Conservation (phyloP, 75 land plant genomes). For the Isoetes taiwanensis region DNA sequence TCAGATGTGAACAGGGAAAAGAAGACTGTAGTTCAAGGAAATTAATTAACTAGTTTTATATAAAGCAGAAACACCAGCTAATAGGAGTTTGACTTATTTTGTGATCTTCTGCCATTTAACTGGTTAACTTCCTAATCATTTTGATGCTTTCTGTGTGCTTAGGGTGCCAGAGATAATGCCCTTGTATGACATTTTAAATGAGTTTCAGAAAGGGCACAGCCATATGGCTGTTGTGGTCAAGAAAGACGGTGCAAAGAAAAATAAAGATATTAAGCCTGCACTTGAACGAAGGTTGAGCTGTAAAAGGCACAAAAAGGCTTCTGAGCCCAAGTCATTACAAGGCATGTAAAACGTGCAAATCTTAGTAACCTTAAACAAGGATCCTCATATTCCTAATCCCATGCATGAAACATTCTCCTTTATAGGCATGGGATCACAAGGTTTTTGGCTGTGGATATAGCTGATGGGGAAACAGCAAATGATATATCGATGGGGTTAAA, state of each 20-base stretch:
- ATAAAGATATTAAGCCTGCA: not conserved
- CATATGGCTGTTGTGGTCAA: constrained; percentile 91
- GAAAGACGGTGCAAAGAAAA: constrained; percentile 6
- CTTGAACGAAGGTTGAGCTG: not conserved
- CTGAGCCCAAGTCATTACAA: not conserved
- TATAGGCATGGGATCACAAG: too few species aligned
- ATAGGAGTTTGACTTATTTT: not conserved
- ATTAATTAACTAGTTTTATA: too few species aligned
- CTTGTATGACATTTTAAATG: constrained; percentile 83
- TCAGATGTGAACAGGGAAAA: not conserved
- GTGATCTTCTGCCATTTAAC: not conserved
- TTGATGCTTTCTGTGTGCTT: not conserved
- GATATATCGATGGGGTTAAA: too few species aligned
- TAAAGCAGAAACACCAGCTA: too few species aligned
- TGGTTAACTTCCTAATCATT: not conserved
- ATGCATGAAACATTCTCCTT: too few species aligned
- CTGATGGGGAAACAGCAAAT: too few species aligned
- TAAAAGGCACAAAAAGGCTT: not conserved
- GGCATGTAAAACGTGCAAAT: not conserved
- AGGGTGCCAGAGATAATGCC: constrained; percentile 75
- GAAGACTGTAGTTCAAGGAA: too few species aligned
- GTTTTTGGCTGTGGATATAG: too few species aligned
- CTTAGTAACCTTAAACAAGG: too few species aligned
- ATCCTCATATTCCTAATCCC: too few species aligned
- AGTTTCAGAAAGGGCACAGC: constrained; percentile 91